Conservation (phyloP, 345 rosid genomes). For the Salix exigua region DNA sequence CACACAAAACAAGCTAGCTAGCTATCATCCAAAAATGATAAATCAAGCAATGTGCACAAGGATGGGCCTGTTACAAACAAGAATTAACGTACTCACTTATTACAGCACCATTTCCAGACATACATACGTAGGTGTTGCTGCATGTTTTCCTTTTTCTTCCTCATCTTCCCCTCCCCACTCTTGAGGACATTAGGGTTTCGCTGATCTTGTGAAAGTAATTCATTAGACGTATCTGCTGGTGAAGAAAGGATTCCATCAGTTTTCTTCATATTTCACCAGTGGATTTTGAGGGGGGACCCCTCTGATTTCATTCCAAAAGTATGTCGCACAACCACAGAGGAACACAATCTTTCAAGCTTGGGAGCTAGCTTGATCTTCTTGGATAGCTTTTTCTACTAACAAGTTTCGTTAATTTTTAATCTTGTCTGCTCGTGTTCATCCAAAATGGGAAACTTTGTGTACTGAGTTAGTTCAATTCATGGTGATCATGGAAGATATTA, state of each 20-base stretch:
- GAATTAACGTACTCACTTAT: background rate
- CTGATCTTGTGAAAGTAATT: slow-evolving; percentile 2
- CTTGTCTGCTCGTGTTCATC: background rate
- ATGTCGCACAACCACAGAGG: background rate
- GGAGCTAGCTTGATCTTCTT: background rate
- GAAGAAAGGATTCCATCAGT: background rate
- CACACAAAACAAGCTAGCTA: background rate
- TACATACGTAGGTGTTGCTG: background rate
- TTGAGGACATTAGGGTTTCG: background rate
- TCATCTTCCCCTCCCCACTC: background rate
- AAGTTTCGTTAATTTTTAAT: background rate
- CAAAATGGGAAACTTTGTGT: background rate
- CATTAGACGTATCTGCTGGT: background rate
- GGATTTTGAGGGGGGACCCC: slow-evolving; percentile 6
- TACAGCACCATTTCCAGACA: background rate
- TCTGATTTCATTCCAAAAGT: background rate
- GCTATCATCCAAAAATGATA: background rate
- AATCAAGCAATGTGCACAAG: background rate
- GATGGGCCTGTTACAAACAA: background rate
- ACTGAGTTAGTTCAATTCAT: background rate
- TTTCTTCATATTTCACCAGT: background rate
- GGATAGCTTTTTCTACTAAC: background rate
- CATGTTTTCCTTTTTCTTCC: background rate
- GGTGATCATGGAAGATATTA: background rate
- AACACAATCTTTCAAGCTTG: background rate